phyloP scores from a whole-genome alignment of 768 basidiomycete species.

The Dictyophora rubrovolvata region DNA sequence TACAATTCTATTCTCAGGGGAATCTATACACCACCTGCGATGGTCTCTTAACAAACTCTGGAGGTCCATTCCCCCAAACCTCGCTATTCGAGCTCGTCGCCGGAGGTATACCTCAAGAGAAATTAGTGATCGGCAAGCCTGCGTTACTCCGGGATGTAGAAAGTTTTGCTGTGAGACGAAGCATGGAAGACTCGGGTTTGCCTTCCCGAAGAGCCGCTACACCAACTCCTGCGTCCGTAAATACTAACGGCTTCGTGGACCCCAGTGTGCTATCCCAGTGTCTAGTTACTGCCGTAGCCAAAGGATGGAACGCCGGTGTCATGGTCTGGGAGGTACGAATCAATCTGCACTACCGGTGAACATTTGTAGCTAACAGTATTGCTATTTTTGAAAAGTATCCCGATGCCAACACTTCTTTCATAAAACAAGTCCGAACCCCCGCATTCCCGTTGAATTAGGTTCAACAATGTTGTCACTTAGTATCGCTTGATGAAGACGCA shows the following conservation, averaged over 20 bases:
- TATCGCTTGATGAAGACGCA: no score
- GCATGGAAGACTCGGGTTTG: neutral
- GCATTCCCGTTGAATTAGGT: conserved; percentile 23
- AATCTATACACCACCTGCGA: conserved; percentile 10
- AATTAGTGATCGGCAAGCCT: conserved; percentile 30
- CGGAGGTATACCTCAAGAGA: conserved; percentile 22
- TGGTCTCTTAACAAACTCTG: conserved; percentile 17
- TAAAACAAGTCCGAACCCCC: conserved; percentile 26
- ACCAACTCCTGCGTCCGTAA: neutral
- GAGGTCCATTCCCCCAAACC: conserved; percentile 21
- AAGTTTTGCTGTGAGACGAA: neutral
- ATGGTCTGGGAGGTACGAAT: conserved; percentile 20
- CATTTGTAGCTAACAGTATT: neutral
- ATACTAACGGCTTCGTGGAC: conserved; percentile 24
- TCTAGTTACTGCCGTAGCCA: conserved; percentile 19
- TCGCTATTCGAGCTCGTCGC: conserved; percentile 24
- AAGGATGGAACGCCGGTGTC: conserved; percentile 27
- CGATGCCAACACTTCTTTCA: conserved; percentile 31
- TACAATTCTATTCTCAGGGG: conserved; percentile 11
- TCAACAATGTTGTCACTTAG: no score
- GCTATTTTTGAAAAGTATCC: conserved; percentile 31
- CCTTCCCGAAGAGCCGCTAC: neutral
- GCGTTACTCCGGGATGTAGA: neutral
- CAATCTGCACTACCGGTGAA: no score
- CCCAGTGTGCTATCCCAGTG: conserved; percentile 18